These are phyloP conservation scores for Globisporangium radiosum DNA, from an alignment of 352 stramenopile species.

Conservation along the genomic window DNA sequence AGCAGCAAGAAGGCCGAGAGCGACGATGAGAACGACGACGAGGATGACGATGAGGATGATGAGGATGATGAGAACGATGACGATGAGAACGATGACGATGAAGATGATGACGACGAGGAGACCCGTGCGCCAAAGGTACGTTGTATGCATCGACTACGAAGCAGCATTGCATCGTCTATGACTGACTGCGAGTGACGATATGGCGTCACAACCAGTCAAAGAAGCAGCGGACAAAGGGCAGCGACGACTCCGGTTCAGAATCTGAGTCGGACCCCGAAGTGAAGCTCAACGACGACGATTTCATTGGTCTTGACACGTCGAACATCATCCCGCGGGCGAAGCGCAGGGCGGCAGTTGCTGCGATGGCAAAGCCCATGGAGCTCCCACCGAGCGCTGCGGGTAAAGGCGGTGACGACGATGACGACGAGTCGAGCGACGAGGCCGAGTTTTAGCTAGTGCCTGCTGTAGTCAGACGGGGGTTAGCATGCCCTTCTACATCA, in stretches of 20 bases:
- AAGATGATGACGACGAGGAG: slow-evolving; percentile 29
- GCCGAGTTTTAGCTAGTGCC: slow-evolving; percentile 62
- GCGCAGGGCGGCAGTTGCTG: slow-evolving; percentile 63
- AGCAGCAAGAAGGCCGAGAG: slow-evolving; percentile 24
- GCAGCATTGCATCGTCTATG: too few relatives aligned
- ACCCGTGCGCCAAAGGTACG: slow-evolving; percentile 31
- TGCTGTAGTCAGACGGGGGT: too few relatives aligned
- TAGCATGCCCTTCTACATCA: not conserved
- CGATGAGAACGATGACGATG: slow-evolving; percentile 25
- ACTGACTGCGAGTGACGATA: too few relatives aligned
- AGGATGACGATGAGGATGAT: slow-evolving; percentile 44
- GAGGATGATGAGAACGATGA: slow-evolving; percentile 38
- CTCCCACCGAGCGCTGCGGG: slow-evolving; percentile 26
- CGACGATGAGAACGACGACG: slow-evolving; percentile 37
- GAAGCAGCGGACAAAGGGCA: slow-evolving; percentile 59
- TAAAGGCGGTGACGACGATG: slow-evolving; percentile 13
- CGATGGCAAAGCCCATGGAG: slow-evolving; percentile 60
- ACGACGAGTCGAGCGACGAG: slow-evolving; percentile 79
- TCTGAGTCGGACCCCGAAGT: slow-evolving; percentile 66
- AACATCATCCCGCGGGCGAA: slow-evolving; percentile 81
- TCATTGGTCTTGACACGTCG: slow-evolving; percentile 74
- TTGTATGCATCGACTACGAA: not conserved
- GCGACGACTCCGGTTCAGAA: slow-evolving; percentile 55
- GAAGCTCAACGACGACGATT: slow-evolving; percentile 84
- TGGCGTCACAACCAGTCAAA: slow-evolving; percentile 26